Evolutionary conservation across 148 eudicot species (phyloP), one percentile per base, ranked within the genome.

Genomic region (Chenopodium formosanum): DNA sequence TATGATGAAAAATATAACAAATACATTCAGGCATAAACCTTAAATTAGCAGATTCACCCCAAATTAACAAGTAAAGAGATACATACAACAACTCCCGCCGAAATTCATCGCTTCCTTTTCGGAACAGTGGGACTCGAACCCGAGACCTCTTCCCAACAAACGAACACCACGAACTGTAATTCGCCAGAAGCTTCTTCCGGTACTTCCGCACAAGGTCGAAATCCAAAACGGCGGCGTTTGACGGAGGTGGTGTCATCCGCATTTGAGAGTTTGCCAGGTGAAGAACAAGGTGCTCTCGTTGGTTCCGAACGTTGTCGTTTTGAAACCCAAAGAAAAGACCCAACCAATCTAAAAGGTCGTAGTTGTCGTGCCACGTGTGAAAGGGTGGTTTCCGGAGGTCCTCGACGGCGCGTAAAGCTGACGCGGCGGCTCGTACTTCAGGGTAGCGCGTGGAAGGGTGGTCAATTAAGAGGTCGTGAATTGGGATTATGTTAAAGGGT

Each of bases 31-130:
- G 97, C 47, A 85, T 73, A 32, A 95, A 95, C 31, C 97, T 84
- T 8, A 95, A 67, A 77, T 95, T 95, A 3, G 87, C 97, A 9
- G 94, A 85, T 74, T 95, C 98, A 29, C 98, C 98, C 98, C 98
- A 95, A 13, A 95, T 85, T 4, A 95, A 82, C 11, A 93, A 79
- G 82, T 89, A 95, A 20, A 95, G 87, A 60, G 88, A 87, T 44
- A 90, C 89, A 56, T 95, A 95, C 23, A 95, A 65, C 60, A 95
- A 84, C 74, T 95, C 98, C 6, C 90, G 88, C 16, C 97, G 89
- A 56, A 85, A 81, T 52, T 85, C 86, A 23, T 93, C 90, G 0
- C 86, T 80, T 63, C 82, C 89, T 37, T 88, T 85, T 16, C 91
- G 83, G 5, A 73, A 40, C 3, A 86, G 81, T 52, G 90, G 91